Conservation (phyloP, 2,329 filamentous ascomycete genomes). For the Trichoderma sp. region DNA sequence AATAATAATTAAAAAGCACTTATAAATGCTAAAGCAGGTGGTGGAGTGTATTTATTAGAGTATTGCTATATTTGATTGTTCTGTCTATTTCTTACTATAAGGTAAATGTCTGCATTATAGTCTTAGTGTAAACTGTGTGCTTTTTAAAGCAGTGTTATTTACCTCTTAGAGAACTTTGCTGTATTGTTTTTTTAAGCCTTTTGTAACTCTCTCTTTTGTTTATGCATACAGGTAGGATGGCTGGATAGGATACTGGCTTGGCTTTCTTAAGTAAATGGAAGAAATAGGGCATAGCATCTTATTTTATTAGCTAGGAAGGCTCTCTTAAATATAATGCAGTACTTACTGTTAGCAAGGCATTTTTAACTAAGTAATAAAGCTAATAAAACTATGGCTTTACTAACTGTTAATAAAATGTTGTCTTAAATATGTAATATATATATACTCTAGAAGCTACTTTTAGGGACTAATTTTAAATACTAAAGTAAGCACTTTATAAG, state of each 20-base stretch:
- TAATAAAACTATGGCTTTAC: not conserved
- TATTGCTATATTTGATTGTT: slow-evolving; percentile 30
- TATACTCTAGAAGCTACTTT: too few species aligned
- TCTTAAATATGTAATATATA: too few species aligned
- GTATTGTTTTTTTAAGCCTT: slow-evolving; percentile 20
- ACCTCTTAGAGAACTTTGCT: slow-evolving; percentile 25
- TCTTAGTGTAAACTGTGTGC: slow-evolving; percentile 26
- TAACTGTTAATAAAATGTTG: not conserved
- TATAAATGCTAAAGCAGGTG: not conserved
- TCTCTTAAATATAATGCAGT: not conserved
- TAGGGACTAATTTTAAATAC: not conserved
- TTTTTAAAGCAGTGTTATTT: slow-evolving; percentile 28
- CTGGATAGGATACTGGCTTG: not conserved
- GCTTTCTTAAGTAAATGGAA: not conserved
- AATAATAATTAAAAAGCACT: not conserved
- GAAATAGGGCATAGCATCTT: slow-evolving; percentile 7
- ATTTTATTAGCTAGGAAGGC: not conserved
- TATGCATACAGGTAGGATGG: not conserved
- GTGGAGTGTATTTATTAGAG: slow-evolving; percentile 24
- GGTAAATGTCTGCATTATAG: slow-evolving; percentile 25
- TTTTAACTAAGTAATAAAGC: not conserved
- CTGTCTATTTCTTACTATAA: slow-evolving; percentile 23
- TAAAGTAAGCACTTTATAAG: not conserved
- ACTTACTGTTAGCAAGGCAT: not conserved
- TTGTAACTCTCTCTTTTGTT: not conserved